Conservation (phyloP, 2,329 filamentous ascomycete genomes). For the Aspergillus ibericus region DNA sequence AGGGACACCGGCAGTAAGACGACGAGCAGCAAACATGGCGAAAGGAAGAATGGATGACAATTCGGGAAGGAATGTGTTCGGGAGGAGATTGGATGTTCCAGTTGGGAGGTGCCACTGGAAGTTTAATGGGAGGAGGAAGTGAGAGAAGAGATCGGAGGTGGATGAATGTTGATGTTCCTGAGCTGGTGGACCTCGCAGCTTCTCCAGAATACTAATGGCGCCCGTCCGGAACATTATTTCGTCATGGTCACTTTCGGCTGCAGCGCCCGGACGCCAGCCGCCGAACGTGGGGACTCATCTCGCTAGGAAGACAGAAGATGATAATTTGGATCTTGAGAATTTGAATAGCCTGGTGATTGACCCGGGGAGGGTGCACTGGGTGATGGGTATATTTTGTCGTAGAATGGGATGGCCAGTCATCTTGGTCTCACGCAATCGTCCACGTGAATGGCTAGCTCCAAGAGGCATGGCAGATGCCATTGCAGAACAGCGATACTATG, state of each 20-base stretch:
- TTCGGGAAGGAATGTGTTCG: not conserved
- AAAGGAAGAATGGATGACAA: not conserved
- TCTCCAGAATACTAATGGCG: not conserved
- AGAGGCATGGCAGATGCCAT: not conserved
- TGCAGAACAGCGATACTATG: not conserved
- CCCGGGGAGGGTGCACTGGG: too few relatives aligned
- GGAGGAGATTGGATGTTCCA: not conserved
- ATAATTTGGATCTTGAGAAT: too few relatives aligned
- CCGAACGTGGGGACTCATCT: not conserved
- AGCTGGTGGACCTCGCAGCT: slow-evolving; percentile 2
- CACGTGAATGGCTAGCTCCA: not conserved
- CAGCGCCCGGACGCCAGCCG: slow-evolving; percentile 6
- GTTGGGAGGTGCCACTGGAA: not conserved
- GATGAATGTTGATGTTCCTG: not conserved
- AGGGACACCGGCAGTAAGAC: slow-evolving; percentile 34
- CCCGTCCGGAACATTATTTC: slow-evolving; percentile 10
- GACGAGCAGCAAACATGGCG: slow-evolving; percentile 41
- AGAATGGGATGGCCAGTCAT: too few relatives aligned
- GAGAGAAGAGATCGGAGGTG: not conserved
- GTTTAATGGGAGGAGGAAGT: not conserved
- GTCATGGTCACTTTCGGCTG: slow-evolving; percentile 10
- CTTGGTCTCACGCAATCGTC: not conserved
- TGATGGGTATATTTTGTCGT: too few relatives aligned
- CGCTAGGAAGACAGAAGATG: too few relatives aligned
- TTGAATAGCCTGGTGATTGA: too few relatives aligned